phyloP scores from a whole-genome alignment of 805 yeast genomes.

The Yarrowia sp. region DNA sequence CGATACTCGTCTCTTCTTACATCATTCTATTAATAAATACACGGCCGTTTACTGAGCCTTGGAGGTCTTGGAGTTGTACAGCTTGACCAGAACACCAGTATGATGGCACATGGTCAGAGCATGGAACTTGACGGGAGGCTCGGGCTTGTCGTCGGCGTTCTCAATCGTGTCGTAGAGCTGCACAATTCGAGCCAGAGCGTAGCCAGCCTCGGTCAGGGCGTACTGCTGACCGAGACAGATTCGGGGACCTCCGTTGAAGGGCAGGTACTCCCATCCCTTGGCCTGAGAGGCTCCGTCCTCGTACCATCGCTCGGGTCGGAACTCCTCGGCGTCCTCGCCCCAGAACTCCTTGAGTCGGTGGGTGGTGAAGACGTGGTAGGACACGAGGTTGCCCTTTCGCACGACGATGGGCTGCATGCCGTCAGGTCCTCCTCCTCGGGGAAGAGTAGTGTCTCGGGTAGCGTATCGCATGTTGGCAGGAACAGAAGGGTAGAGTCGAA shows the following conservation, averaged over 20 bases:
- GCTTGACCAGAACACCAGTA: conserved; percentile 13
- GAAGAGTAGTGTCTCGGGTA: conserved; percentile 46
- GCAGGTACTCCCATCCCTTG: conserved; percentile 46
- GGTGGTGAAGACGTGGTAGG: conserved; percentile 43
- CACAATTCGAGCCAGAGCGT: conserved; percentile 42
- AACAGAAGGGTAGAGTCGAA: conserved; percentile 52
- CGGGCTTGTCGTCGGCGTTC: conserved; percentile 24
- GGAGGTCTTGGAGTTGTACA: conserved; percentile 12
- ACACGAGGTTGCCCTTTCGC: conserved; percentile 45
- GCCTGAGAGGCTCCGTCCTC: conserved; percentile 39
- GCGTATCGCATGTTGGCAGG: conserved; percentile 50
- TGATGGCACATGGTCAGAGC: conserved; percentile 25
- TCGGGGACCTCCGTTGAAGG: conserved; percentile 56
- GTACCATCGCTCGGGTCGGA: conserved; percentile 51
- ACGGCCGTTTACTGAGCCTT: conserved; percentile 13
- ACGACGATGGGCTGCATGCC: conserved; percentile 42
- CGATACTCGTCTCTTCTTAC: no score
- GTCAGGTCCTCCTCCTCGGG: conserved; percentile 51
- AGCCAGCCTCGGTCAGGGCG: conserved; percentile 52
- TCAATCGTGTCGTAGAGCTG: conserved; percentile 31
- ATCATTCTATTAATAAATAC: conserved; percentile 21
- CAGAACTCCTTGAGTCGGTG: conserved; percentile 44
- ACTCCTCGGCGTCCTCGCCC: conserved; percentile 47
- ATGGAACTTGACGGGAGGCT: conserved; percentile 25
- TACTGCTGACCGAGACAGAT: conserved; percentile 56